Percentiles rank a stretch among this genome's conserved stretches.
Evolutionary conservation across 1,284 basidiomycete species (phyloP).

Genomic region (Lignosus rhinocerotis): DNA sequence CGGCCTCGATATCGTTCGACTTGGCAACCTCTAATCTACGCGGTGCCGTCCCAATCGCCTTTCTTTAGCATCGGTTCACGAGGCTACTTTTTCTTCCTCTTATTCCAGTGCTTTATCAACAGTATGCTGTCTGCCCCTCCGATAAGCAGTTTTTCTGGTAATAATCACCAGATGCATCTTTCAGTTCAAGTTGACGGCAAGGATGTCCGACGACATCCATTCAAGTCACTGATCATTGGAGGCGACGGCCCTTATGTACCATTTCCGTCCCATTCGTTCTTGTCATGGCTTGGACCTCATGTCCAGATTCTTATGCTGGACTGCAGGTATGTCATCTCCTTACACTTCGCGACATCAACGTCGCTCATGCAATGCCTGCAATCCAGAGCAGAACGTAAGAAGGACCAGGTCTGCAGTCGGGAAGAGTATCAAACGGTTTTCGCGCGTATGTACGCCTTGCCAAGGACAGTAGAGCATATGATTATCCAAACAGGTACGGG

Average conservation of each 20-base stretch:
- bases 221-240: slow-evolving; percentile 77
- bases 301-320: slow-evolving; percentile 79
- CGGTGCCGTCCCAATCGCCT: slow-evolving; percentile 5
- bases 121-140: slow-evolving; percentile 42
- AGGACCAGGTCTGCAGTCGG: slow-evolving; percentile 76
- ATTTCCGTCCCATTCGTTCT: slow-evolving; percentile 79
- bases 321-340: slow-evolving; percentile 60
- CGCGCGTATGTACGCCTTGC: slow-evolving; percentile 55
- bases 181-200: slow-evolving; percentile 75
- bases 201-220: slow-evolving; percentile 63
- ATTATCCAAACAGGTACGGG: slow-evolving; percentile 73
- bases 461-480: slow-evolving; percentile 74
- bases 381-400: slow-evolving; percentile 80
- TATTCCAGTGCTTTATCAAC: slow-evolving; percentile 91
- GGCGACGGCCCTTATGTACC: slow-evolving; percentile 75
- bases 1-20: background rate
- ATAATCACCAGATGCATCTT: background rate
- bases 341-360: background rate
- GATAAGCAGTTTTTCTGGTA: background rate
- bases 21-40: background rate
- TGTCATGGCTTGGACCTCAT: slow-evolving; percentile 73
- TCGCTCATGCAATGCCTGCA: background rate
- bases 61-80: slow-evolving; percentile 67
- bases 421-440: slow-evolving; percentile 77
- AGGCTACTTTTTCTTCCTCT: slow-evolving; percentile 88